A percentile compares a stretch with the other conserved stretches of the same genome.
Evolutionary conservation across 208 protist species (phyloP).

Genomic region (Acanthamoeba castellanii): DNA sequence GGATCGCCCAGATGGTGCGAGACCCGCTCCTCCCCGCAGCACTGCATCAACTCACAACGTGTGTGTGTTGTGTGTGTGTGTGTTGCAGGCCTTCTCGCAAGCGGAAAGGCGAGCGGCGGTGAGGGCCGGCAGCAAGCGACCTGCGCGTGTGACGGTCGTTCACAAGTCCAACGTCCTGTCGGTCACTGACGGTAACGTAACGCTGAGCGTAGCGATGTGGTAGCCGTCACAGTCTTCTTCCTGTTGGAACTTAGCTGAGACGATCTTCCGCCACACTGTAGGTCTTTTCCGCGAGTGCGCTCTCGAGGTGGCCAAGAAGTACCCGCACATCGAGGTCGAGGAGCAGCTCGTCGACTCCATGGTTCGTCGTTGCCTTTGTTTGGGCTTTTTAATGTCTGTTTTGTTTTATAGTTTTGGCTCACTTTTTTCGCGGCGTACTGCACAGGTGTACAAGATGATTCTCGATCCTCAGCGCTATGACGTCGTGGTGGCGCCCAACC

Average conservation of each 20-base stretch:
- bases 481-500: slow-evolving; percentile 86
- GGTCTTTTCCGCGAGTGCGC: slow-evolving; percentile 80
- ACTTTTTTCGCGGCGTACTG: background rate
- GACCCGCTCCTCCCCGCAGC: background rate
- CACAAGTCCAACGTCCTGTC: slow-evolving; percentile 83
- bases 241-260: background rate
- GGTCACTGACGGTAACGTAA: slow-evolving; percentile 75
- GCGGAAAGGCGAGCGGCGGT: slow-evolving; percentile 32
- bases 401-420: background rate
- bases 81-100: slow-evolving; percentile 6
- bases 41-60: background rate
- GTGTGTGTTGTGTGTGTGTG: background rate
- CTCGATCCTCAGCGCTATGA: slow-evolving; percentile 81
- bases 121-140: slow-evolving; percentile 5
- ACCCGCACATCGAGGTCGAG: slow-evolving; percentile 75
- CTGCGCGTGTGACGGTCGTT: slow-evolving; percentile 59
- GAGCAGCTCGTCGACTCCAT: slow-evolving; percentile 85
- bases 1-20: slow-evolving; percentile 76
- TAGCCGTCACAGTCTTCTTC: background rate
- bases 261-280: background rate
- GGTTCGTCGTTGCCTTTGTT: slow-evolving; percentile 23
- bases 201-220: too few species aligned
- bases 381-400: background rate
- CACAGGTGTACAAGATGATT: slow-evolving; percentile 77
- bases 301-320: slow-evolving; percentile 78